Evolutionary conservation across 192 early-diverging fungal species (phyloP).

Genomic region (Gorgonomyces haynaldii): DNA sequence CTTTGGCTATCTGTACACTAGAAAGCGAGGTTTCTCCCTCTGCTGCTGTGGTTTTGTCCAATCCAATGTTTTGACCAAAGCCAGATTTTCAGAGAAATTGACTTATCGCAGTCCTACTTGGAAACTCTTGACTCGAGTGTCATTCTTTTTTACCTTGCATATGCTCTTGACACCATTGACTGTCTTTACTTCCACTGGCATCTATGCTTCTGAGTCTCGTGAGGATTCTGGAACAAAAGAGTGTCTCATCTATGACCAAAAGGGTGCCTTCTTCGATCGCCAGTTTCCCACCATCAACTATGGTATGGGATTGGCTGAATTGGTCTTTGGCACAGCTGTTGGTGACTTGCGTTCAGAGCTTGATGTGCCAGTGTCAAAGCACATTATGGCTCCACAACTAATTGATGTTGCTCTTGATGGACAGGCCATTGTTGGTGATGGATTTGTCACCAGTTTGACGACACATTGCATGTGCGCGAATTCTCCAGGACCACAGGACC

Average conservation of each 20-base stretch:
- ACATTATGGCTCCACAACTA: background rate
- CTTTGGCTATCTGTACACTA: constrained; percentile 2
- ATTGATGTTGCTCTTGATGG: background rate
- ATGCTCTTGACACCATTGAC: background rate
- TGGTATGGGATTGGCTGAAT: background rate
- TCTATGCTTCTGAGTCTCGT: too few relatives aligned
- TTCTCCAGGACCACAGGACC: background rate
- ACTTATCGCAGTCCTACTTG: background rate
- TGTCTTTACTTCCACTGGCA: background rate
- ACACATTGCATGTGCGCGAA: background rate
- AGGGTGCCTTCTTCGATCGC: background rate
- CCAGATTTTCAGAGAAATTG: background rate
- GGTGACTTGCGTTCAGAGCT: background rate
- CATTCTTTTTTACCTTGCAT: background rate
- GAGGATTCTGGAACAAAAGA: too few relatives aligned
- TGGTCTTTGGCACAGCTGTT: constrained; percentile 2
- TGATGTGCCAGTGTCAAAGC: background rate
- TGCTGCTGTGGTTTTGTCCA: background rate
- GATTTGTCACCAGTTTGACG: background rate
- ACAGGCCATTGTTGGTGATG: background rate
- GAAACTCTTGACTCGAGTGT: background rate
- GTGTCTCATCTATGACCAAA: too few relatives aligned
- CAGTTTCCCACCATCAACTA: background rate
- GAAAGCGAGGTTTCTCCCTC: background rate
- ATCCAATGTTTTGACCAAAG: background rate